phyloP scores from a whole-genome alignment of 345 rosid species.

The Triadica sebifera region DNA sequence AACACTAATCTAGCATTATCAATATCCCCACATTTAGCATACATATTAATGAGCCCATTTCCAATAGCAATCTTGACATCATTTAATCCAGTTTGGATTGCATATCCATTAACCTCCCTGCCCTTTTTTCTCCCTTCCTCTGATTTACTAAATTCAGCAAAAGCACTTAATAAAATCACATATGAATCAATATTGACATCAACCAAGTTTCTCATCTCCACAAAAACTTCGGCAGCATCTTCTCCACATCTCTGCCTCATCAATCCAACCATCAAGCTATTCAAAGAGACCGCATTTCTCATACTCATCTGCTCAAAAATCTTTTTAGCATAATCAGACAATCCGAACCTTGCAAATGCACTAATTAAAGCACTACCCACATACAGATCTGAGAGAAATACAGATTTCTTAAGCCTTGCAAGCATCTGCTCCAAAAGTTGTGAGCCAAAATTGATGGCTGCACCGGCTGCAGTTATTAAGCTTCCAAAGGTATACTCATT shows the following conservation, averaged over 20 bases:
- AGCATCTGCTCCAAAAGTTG: slow-evolving; percentile 75
- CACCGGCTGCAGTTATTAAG: slow-evolving; percentile 65
- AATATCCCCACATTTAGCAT: slow-evolving; percentile 73
- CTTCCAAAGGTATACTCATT: slow-evolving; percentile 88
- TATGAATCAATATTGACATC: slow-evolving; percentile 61
- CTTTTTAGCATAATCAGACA: slow-evolving; percentile 50
- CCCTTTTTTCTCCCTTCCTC: slow-evolving; percentile 71
- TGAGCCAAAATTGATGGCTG: slow-evolving; percentile 44
- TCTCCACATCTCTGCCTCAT: slow-evolving; percentile 64
- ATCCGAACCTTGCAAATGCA: slow-evolving; percentile 71
- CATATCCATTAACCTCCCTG: slow-evolving; percentile 74
- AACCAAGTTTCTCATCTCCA: slow-evolving; percentile 47
- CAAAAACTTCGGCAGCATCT: slow-evolving; percentile 62
- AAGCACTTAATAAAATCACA: slow-evolving; percentile 67
- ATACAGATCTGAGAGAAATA: slow-evolving; percentile 62
- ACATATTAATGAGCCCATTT: slow-evolving; percentile 84
- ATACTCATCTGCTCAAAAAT: slow-evolving; percentile 59
- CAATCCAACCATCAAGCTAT: slow-evolving; percentile 85
- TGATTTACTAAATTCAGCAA: slow-evolving; percentile 50
- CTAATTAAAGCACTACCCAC: slow-evolving; percentile 85
- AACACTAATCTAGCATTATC: slow-evolving; percentile 58
- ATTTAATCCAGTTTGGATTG: slow-evolving; percentile 51
- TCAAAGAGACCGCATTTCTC: slow-evolving; percentile 69
- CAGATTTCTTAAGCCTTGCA: slow-evolving; percentile 55
- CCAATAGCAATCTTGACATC: slow-evolving; percentile 53